Conservation (phyloP, 2,329 filamentous ascomycete species). For the Verticillium albo-atrum region DNA sequence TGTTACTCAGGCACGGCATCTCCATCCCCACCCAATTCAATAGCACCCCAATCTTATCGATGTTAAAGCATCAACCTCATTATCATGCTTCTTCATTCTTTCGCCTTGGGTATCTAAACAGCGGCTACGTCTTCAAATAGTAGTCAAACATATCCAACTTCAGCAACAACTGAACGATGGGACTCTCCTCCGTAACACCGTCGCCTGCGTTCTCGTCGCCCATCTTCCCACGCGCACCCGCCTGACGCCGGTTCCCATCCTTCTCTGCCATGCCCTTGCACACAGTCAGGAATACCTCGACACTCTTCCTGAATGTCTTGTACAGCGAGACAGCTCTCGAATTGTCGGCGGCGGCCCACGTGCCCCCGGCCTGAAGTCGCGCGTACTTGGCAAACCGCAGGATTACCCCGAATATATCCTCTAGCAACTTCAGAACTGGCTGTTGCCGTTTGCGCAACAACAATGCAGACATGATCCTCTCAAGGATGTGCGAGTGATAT, state of each 20-base stretch:
- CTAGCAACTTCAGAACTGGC: constrained; percentile 66
- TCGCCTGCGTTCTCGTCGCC: constrained; percentile 21
- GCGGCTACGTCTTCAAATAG: constrained; percentile 36
- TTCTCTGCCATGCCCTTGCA: constrained; percentile 65
- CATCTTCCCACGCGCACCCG: constrained; percentile 22
- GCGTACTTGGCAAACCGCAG: constrained; percentile 61
- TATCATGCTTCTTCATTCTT: background rate
- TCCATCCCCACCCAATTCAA: no score
- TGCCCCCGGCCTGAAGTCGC: constrained; percentile 33
- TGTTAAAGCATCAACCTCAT: no score
- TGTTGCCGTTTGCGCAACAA: constrained; percentile 72
- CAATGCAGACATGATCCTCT: constrained; percentile 69
- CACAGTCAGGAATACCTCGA: constrained; percentile 69
- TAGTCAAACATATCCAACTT: constrained; percentile 69
- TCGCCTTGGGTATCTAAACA: background rate
- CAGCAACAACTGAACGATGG: constrained; percentile 63
- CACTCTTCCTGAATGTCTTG: constrained; percentile 62
- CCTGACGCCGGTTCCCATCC: constrained; percentile 32
- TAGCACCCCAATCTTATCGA: no score
- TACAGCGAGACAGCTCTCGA: constrained; percentile 47
- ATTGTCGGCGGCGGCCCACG: constrained; percentile 20
- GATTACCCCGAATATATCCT: constrained; percentile 71
- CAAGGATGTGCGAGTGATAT: constrained; percentile 68
- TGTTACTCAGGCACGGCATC: no score
- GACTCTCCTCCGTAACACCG: constrained; percentile 44